Percentiles rank a stretch among this genome's conserved stretches.
Evolutionary conservation across 2,329 filamentous ascomycete species (phyloP).

Genomic region (Coniella lustricola): DNA sequence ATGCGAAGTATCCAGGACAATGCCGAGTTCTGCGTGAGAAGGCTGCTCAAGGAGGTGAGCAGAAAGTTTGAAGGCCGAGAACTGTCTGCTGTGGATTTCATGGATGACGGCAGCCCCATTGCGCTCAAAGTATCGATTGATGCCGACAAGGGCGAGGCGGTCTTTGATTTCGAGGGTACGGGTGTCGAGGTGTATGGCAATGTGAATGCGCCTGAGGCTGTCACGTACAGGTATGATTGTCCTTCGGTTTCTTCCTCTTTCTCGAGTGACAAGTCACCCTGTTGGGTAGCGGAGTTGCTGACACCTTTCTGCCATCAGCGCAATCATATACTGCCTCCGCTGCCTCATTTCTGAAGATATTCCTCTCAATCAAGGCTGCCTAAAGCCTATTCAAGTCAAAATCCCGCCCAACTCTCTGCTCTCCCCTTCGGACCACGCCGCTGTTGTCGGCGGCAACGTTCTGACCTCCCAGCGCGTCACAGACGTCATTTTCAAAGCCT

Average conservation of each 20-base stretch:
- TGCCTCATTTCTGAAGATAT: slow-evolving; percentile 77
- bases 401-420: slow-evolving; percentile 70
- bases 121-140: slow-evolving; percentile 69
- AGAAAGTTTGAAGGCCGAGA: slow-evolving; percentile 61
- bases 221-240: slow-evolving; percentile 58
- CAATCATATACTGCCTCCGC: slow-evolving; percentile 80
- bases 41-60: slow-evolving; percentile 65
- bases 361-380: slow-evolving; percentile 78
- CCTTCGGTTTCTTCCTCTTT: no score
- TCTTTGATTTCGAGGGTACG: slow-evolving; percentile 71
- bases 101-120: slow-evolving; percentile 82
- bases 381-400: slow-evolving; percentile 66
- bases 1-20: slow-evolving; percentile 80
- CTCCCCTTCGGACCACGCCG: slow-evolving; percentile 66
- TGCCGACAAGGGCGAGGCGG: slow-evolving; percentile 63
- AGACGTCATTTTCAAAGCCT: slow-evolving; percentile 75
- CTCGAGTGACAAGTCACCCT: no score
- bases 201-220: slow-evolving; percentile 70
- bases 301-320: no score
- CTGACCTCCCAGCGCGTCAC: slow-evolving; percentile 75
- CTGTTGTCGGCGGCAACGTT: slow-evolving; percentile 78
- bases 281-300: no score
- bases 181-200: slow-evolving; percentile 71
- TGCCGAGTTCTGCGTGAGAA: slow-evolving; percentile 68
- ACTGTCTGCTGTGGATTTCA: slow-evolving; percentile 71